phyloP scores from a whole-genome alignment of 2,329 filamentous ascomycete genomes.

The Chaetomiaceae sp. region DNA sequence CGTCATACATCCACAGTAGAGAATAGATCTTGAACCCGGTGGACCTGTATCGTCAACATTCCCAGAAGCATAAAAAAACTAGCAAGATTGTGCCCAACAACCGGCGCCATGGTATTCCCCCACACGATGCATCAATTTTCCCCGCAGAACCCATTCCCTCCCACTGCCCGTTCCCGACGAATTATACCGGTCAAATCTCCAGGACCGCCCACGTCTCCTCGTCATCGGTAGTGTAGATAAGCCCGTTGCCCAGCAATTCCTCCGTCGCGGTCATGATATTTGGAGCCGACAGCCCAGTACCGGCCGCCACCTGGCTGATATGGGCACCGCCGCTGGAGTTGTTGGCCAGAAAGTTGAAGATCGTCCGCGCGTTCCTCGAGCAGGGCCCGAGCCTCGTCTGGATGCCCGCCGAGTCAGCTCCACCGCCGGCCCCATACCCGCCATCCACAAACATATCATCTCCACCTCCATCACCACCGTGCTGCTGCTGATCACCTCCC shows the following conservation, averaged over 20 bases:
- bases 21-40: background rate
- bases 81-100: constrained; percentile 2
- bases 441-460: constrained; percentile 55
- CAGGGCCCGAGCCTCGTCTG: constrained; percentile 43
- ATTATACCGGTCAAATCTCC: constrained; percentile 51
- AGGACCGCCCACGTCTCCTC: constrained; percentile 88
- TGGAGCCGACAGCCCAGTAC: constrained; percentile 58
- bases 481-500: constrained; percentile 26
- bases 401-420: constrained; percentile 32
- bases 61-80: background rate
- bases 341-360: constrained; percentile 66
- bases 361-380: constrained; percentile 57
- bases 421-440: constrained; percentile 33
- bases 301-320: constrained; percentile 67
- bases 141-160: background rate
- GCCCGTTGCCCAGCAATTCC: constrained; percentile 67
- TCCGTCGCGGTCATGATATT: constrained; percentile 77
- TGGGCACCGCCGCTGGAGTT: constrained; percentile 76
- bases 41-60: constrained; percentile 7
- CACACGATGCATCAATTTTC: constrained; percentile 4
- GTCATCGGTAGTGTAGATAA: constrained; percentile 88
- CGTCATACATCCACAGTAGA: background rate
- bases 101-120: constrained; percentile 17
- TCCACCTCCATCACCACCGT: constrained; percentile 33
- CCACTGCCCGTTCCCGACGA: background rate